phyloP scores from a whole-genome alignment of 2,329 filamentous ascomycete species.

The Trichothecium roseum region DNA sequence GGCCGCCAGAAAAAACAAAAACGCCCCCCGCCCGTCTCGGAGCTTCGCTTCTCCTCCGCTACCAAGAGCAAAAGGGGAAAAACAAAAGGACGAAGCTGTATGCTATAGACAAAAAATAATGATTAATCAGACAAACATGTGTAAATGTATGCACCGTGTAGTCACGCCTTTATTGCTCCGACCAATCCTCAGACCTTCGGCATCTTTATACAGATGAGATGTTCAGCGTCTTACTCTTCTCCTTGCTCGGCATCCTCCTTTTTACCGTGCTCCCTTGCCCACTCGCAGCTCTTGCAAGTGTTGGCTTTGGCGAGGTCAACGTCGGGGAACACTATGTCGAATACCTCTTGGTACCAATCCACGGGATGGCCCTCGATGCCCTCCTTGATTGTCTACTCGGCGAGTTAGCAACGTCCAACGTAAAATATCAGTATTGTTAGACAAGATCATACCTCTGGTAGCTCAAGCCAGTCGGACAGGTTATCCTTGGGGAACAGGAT shows the following conservation, averaged over 20 bases:
- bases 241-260: conserved; percentile 25
- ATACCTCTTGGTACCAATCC: conserved; percentile 90
- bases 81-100: background rate
- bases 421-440: background rate
- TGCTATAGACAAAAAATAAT: too few species aligned
- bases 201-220: conserved; percentile 15
- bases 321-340: conserved; percentile 78
- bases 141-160: background rate
- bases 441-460: conserved; percentile 69
- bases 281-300: conserved; percentile 54
- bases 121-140: too few species aligned
- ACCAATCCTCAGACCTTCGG: conserved; percentile 9
- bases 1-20: conserved; percentile 3
- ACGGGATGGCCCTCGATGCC: conserved; percentile 87
- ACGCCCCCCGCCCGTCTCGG: conserved; percentile 14
- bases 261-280: conserved; percentile 37
- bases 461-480: conserved; percentile 91
- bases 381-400: conserved; percentile 84
- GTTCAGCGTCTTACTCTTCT: conserved; percentile 17
- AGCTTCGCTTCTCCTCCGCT: conserved; percentile 3
- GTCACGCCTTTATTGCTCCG: background rate
- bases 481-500: conserved; percentile 95
- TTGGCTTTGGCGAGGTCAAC: conserved; percentile 66
- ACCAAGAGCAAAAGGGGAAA: too few species aligned
- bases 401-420: conserved; percentile 1